A percentile compares a stretch with the other conserved stretches of the same genome.
Evolutionary conservation across 2,329 filamentous ascomycete genomes (phyloP).

Genomic region (Fusarium foetens): DNA sequence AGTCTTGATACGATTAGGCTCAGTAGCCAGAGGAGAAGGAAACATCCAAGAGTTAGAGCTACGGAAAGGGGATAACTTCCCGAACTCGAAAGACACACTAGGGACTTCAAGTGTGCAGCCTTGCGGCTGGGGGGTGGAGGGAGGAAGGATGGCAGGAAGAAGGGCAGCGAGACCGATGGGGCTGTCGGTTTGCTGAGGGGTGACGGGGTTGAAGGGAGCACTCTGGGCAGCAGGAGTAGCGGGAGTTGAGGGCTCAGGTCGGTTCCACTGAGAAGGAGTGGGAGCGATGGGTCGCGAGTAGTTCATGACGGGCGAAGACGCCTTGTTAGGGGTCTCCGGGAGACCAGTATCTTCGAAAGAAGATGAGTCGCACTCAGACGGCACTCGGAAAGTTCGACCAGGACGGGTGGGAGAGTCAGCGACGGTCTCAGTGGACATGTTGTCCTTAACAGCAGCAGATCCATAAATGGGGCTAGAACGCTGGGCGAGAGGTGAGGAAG

Average conservation of each 20-base stretch:
- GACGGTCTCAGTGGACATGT: conserved; percentile 1
- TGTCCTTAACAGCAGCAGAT: conserved; percentile 4
- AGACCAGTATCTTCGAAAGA: conserved; percentile 10
- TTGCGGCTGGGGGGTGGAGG: neutral
- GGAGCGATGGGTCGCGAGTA: conserved; percentile 43
- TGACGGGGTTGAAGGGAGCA: neutral
- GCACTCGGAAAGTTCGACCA: conserved; percentile 33
- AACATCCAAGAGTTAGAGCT: conserved; percentile 46
- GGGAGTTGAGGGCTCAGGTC: conserved; percentile 39
- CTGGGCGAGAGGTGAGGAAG: conserved; percentile 42
- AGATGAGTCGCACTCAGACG: conserved; percentile 35
- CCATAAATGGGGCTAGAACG: conserved; percentile 22
- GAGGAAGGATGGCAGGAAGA: conserved; percentile 26
- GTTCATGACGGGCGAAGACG: conserved; percentile 33
- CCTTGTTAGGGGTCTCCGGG: conserved; percentile 16
- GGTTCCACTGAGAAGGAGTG: conserved; percentile 45
- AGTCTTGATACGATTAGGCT: conserved; percentile 38
- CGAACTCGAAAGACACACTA: conserved; percentile 43
- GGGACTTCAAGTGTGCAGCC: neutral
- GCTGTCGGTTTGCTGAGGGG: conserved; percentile 17
- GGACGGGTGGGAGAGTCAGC: conserved; percentile 24
- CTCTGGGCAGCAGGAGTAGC: conserved; percentile 24
- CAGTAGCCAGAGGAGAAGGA: conserved; percentile 23
- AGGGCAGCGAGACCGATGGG: conserved; percentile 38
- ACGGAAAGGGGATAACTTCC: conserved; percentile 42